Evolutionary conservation across 345 rosid genomes (phyloP), one percentile per base, ranked within the genome.

Genomic region (Pistacia vera): DNA sequence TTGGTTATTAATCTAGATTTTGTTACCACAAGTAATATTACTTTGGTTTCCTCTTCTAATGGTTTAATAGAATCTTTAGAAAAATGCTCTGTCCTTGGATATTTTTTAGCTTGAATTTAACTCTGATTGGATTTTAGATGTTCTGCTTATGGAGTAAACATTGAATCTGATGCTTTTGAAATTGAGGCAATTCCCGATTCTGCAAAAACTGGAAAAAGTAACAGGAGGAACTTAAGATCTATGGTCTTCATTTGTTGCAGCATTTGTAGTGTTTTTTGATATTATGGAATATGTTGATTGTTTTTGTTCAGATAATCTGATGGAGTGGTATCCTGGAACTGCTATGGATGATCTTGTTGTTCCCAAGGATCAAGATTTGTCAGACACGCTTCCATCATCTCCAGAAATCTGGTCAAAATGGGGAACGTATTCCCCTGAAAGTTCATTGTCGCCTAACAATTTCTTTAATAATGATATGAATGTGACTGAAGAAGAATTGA

Each of bases 311-410:
- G 86, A 79, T 57, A 61, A 38, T 70, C 36, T 46, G 79, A 90
- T 90, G 94, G 92, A 90, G 7, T 82, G 90, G 81, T 80, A 75
- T 72, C 36, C 49, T 64, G 85, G 75, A 33, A 68, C 69, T 22
- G 78, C 68, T 64, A 30, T 79, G 41, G 89, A 85, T 51, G 86
- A 86, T 59, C 79, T 83, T 38, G 82, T 81, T 63, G 89, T 86
- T 64, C 88, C 91, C 52, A 83, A 54, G 73, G 83, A 81, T 78
- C 81, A 78, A 67, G 87, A 86, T 59, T 16, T 72, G 33, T 79
- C 80, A 17, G 92, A 88, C 44, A 70, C 87, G 78, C 70, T 85
- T 70, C 84, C 85, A 68, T 86, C 88, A 56, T 85, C 90, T n/a
- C 87, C 89, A 0, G 75, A 76, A 66, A 82, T 87, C 74, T 87